Evolutionary conservation across 2,329 filamentous ascomycete genomes (phyloP).

Genomic region (Fusarium sambucinum): DNA sequence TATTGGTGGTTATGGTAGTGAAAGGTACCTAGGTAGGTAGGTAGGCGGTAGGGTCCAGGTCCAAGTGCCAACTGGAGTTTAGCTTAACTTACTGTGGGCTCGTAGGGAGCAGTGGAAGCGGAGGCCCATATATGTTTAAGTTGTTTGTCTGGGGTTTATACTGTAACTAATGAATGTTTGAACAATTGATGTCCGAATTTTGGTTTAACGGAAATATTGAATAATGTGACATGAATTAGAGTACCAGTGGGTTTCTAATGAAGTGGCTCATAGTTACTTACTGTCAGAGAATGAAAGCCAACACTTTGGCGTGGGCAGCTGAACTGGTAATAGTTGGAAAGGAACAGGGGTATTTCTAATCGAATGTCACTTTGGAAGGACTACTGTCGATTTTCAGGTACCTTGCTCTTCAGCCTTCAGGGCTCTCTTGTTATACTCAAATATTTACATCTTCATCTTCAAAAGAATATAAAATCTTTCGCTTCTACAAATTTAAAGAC

Average conservation of each 20-base stretch:
- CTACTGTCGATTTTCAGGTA: not conserved
- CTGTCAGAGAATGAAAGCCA: not conserved
- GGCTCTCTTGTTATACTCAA: not conserved
- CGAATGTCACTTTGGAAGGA: slow-evolving; percentile 2
- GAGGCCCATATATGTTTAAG: slow-evolving; percentile 8
- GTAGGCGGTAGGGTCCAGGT: slow-evolving; percentile 6
- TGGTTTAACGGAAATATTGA: not conserved
- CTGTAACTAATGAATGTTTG: not conserved
- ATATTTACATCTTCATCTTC: not conserved
- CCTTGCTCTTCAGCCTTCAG: not conserved
- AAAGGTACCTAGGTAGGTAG: too few relatives aligned
- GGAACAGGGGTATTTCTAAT: slow-evolving; percentile 14
- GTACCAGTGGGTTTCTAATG: not conserved
- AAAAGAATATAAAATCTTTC: not conserved
- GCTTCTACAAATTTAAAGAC: not conserved
- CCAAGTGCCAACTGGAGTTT: slow-evolving; percentile 33
- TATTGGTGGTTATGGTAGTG: slow-evolving; percentile 34
- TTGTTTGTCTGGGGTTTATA: slow-evolving; percentile 11
- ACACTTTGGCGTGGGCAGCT: slow-evolving; percentile 14
- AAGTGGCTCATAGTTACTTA: not conserved
- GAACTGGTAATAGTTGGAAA: slow-evolving; percentile 9
- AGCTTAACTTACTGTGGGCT: slow-evolving; percentile 4
- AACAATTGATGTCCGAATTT: slow-evolving; percentile 1
- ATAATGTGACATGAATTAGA: not conserved
- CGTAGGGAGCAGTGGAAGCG: slow-evolving; percentile 7